phyloP scores from a whole-genome alignment of 2,329 filamentous ascomycete species.

The Xylariaceae sp. region DNA sequence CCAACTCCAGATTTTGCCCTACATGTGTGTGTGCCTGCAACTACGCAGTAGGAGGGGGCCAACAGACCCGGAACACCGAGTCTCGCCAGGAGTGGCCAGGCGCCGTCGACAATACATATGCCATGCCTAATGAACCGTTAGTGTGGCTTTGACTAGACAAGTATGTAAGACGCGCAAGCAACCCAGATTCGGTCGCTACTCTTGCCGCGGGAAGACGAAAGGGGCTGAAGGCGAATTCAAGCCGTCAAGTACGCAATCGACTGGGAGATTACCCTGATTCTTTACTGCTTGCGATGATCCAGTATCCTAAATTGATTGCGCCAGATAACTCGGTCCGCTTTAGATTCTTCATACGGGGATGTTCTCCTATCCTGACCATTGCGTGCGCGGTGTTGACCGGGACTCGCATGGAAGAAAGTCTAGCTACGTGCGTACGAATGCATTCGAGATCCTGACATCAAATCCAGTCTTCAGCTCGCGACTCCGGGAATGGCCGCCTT shows the following conservation, averaged over 20 bases:
- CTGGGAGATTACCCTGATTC: too few relatives aligned
- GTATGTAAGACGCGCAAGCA: constrained; percentile 23
- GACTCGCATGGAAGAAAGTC: too few relatives aligned
- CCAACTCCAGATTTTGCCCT: constrained; percentile 26
- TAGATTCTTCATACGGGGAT: too few relatives aligned
- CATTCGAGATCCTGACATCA: too few relatives aligned
- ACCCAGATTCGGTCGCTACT: constrained; percentile 19
- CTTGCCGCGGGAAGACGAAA: constrained; percentile 9
- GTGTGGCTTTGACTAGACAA: too few relatives aligned
- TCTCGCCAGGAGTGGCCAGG: constrained; percentile 16
- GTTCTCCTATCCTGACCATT: too few relatives aligned
- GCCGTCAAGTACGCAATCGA: too few relatives aligned
- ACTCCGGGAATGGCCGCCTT: neutral
- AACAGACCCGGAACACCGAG: constrained; percentile 13
- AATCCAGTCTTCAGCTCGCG: neutral
- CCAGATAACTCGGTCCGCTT: too few relatives aligned
- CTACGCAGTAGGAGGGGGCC: constrained; percentile 15
- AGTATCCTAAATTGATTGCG: too few relatives aligned
- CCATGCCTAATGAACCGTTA: constrained; percentile 13
- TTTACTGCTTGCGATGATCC: too few relatives aligned
- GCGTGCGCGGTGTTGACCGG: too few relatives aligned
- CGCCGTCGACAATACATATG: constrained; percentile 8
- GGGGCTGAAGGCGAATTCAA: constrained; percentile 5
- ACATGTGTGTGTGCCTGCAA: constrained; percentile 21
- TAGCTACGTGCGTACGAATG: too few relatives aligned